Percentiles rank a stretch among this genome's conserved stretches.
Conservation (phyloP, 2,329 filamentous ascomycete species). For the Fusarium lyarnte region DNA sequence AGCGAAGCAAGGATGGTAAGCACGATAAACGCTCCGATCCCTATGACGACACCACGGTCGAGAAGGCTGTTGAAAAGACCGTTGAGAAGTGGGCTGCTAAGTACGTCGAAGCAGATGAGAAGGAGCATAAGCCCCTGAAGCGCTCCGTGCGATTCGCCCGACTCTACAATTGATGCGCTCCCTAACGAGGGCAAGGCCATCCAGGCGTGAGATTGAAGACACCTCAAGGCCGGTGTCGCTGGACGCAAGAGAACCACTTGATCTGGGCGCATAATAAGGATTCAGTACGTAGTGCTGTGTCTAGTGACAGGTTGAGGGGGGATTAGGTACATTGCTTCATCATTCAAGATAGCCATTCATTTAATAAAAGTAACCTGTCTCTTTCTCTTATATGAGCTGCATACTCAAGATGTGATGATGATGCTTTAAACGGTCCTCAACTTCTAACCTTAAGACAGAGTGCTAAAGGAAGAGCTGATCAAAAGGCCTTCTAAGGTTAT, state of each 20-base stretch:
- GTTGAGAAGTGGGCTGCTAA: slow-evolving; percentile 10
- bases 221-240: background rate
- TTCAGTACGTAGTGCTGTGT: background rate
- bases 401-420: background rate
- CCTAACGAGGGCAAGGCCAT: slow-evolving; percentile 10
- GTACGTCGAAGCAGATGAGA: slow-evolving; percentile 6
- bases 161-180: slow-evolving; percentile 31
- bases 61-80: slow-evolving; percentile 23
- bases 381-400: slow-evolving; percentile 1
- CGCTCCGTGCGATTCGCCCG: slow-evolving; percentile 20
- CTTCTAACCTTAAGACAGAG: too few relatives aligned
- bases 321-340: slow-evolving; percentile 29
- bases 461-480: background rate
- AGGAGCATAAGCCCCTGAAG: background rate
- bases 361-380: slow-evolving; percentile 30
- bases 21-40: slow-evolving; percentile 1
- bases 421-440: background rate
- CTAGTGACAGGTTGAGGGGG: slow-evolving; percentile 4
- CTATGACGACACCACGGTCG: slow-evolving; percentile 21
- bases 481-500: background rate
- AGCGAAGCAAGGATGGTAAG: background rate
- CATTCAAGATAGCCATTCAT: slow-evolving; percentile 33
- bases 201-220: background rate
- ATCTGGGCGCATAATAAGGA: background rate
- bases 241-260: background rate